These are phyloP conservation scores for Camelina sativa DNA, from an alignment of 345 rosid species.

Conservation along the genomic window DNA sequence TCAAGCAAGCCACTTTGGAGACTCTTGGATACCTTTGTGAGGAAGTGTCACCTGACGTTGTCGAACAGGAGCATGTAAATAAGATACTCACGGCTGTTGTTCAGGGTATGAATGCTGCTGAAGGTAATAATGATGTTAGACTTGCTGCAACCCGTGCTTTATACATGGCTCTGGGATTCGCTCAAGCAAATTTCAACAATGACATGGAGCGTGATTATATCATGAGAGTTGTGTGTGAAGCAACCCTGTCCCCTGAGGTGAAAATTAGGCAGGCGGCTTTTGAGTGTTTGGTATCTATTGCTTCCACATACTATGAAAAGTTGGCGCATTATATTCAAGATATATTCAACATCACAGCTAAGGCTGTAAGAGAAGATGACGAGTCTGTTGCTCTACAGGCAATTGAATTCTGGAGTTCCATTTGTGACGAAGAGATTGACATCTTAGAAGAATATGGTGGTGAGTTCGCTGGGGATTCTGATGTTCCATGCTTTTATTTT, in stretches of 20 bases:
- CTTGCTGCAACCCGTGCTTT: conserved; percentile 69
- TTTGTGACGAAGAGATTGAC: conserved; percentile 73
- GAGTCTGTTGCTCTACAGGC: conserved; percentile 73
- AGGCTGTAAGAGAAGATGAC: conserved; percentile 67
- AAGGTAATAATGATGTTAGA: conserved; percentile 61
- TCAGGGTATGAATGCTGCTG: conserved; percentile 68
- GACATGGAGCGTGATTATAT: conserved; percentile 76
- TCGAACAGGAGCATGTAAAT: conserved; percentile 80
- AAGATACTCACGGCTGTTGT: conserved; percentile 75
- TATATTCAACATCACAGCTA: conserved; percentile 61
- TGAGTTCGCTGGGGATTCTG: conserved; percentile 59
- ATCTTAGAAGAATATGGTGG: conserved; percentile 62
- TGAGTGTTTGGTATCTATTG: conserved; percentile 71
- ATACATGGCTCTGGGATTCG: conserved; percentile 67
- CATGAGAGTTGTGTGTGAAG: conserved; percentile 74
- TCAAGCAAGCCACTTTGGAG: conserved; percentile 76
- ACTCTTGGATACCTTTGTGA: conserved; percentile 81
- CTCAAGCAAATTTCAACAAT: conserved; percentile 69
- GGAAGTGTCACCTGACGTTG: conserved; percentile 74
- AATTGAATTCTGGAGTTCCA: conserved; percentile 74
- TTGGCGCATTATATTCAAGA: conserved; percentile 61
- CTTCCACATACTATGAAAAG: conserved; percentile 65
- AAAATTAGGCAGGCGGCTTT: conserved; percentile 68
- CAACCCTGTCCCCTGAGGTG: conserved; percentile 58
- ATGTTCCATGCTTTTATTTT: conserved; percentile 60